Conservation (phyloP, 371 early-diverging fungal genomes). For the Mortierella sp. region DNA sequence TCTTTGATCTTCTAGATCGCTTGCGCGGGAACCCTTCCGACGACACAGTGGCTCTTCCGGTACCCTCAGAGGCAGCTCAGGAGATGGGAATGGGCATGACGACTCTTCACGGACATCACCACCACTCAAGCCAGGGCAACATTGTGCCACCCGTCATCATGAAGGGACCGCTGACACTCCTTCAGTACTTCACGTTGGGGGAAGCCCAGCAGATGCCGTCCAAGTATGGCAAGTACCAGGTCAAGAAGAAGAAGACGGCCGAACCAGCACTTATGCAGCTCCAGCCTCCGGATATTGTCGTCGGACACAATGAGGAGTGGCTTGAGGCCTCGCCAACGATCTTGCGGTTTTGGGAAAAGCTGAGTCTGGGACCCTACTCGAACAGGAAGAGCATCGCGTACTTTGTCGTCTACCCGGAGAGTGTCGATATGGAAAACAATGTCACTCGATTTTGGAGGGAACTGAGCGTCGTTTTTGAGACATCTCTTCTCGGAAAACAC, state of each 20-base stretch:
- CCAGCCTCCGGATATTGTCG: conserved; percentile 66
- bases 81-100: conserved; percentile 52
- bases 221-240: conserved; percentile 76
- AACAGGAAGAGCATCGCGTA: conserved; percentile 67
- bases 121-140: conserved; percentile 64
- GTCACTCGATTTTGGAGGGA: conserved; percentile 67
- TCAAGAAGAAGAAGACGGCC: conserved; percentile 69
- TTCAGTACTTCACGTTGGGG: conserved; percentile 36
- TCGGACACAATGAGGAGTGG: conserved; percentile 70
- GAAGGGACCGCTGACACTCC: conserved; percentile 37
- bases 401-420: conserved; percentile 69
- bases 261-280: conserved; percentile 68
- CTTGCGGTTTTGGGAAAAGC: conserved; percentile 73
- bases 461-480: conserved; percentile 66
- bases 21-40: conserved; percentile 36
- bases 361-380: conserved; percentile 71
- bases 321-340: conserved; percentile 70
- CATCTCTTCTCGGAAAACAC: conserved; percentile 64
- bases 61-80: conserved; percentile 53
- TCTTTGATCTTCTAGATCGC: conserved; percentile 62
- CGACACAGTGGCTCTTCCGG: conserved; percentile 45
- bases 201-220: conserved; percentile 70
- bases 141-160: conserved; percentile 61
- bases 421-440: conserved; percentile 59
- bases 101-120: conserved; percentile 57